phyloP scores from a whole-genome alignment of 192 early-diverging fungal species.

The Hyaloraphidium curvatum region DNA sequence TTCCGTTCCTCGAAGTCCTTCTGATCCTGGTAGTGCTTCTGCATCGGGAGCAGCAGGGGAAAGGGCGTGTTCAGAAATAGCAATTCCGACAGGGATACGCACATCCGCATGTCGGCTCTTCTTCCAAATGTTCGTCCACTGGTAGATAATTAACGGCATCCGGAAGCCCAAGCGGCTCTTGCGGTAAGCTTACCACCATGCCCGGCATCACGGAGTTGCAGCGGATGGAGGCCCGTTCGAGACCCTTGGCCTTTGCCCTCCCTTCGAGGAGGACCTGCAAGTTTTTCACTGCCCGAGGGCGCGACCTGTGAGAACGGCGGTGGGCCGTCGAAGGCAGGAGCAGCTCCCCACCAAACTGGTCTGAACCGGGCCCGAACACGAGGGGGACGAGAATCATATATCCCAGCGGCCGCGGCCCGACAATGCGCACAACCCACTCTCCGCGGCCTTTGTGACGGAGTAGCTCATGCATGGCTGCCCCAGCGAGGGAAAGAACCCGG shows the following conservation, averaged over 20 bases:
- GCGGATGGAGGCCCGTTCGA: too few relatives aligned
- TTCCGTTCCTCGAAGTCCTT: background rate
- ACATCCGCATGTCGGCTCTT: conserved; percentile 1
- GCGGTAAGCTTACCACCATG: too few relatives aligned
- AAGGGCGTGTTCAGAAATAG: background rate
- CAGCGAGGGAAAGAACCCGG: background rate
- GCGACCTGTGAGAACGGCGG: background rate
- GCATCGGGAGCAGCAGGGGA: background rate
- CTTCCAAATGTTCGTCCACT: background rate
- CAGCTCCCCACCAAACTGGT: background rate
- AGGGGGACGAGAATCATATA: too few relatives aligned
- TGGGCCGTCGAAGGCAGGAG: background rate
- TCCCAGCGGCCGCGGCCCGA: too few relatives aligned
- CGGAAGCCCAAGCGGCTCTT: too few relatives aligned
- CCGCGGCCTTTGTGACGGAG: background rate
- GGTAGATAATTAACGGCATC: too few relatives aligned
- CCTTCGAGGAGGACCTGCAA: background rate
- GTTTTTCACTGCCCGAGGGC: background rate
- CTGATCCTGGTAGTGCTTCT: background rate
- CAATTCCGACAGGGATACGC: background rate
- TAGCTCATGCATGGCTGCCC: conserved; percentile 3
- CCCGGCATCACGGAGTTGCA: conserved; percentile 1
- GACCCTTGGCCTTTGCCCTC: background rate
- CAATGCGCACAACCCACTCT: too few relatives aligned
- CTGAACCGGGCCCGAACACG: background rate